Evolutionary conservation across 345 rosid species (phyloP).

Genomic region (Noccaea caerulescens): DNA sequence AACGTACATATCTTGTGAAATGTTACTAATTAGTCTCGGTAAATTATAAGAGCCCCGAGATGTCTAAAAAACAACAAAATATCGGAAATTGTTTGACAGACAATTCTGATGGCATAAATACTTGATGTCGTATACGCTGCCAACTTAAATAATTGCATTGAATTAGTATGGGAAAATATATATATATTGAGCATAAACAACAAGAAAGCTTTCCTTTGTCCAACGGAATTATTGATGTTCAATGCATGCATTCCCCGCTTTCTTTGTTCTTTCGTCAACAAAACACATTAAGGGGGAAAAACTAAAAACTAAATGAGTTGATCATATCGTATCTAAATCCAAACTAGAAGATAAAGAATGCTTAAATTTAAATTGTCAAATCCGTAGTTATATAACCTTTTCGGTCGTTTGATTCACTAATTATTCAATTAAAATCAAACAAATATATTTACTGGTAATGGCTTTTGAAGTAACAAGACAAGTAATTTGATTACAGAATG

Average conservation of each 20-base stretch:
- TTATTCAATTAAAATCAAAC: neutral
- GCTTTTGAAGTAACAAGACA: conserved; percentile 1
- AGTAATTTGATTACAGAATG: conserved; percentile 19
- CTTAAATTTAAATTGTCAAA: conserved; percentile 16
- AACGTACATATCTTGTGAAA: neutral
- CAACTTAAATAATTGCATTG: conserved; percentile 33
- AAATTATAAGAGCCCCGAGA: neutral
- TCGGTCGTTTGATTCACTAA: conserved; percentile 12
- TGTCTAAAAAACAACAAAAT: conserved; percentile 26
- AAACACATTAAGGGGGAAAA: neutral
- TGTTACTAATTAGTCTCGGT: neutral
- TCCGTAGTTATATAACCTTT: conserved; percentile 16
- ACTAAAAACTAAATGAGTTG: neutral
- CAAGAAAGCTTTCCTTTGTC: conserved; percentile 43
- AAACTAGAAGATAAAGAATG: neutral
- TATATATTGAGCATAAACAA: conserved; percentile 14
- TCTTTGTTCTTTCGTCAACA: conserved; percentile 8
- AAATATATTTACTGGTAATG: neutral
- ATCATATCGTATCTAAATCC: conserved; percentile 3
- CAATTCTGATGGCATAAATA: conserved; percentile 38
- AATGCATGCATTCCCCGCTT: conserved; percentile 22
- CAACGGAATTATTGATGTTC: conserved; percentile 42
- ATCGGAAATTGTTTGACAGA: conserved; percentile 40
- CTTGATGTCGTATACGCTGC: conserved; percentile 36
- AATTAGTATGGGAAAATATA: neutral